Conservation (phyloP, 148 eudicot species). For the Diospyros lotus region DNA sequence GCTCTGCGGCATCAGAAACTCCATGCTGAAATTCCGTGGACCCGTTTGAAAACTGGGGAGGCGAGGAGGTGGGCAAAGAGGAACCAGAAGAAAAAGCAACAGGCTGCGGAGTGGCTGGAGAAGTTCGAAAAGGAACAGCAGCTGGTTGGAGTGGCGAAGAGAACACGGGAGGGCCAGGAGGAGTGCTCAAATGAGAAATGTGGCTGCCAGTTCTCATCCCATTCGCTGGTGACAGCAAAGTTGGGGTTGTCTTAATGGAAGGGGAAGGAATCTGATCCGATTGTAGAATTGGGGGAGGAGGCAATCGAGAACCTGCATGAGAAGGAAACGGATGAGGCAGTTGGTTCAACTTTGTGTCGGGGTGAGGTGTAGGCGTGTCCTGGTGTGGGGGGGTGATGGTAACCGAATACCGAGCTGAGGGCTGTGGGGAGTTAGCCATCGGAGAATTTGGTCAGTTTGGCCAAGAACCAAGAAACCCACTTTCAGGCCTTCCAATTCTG, state of each 20-base stretch:
- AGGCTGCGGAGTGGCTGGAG: conserved; percentile 92
- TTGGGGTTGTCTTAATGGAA: conserved; percentile 26
- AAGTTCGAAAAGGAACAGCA: conserved; percentile 84
- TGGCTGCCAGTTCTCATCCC: conserved; percentile 42
- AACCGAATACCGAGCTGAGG: conserved; percentile 23
- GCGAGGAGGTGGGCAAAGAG: conserved; percentile 63
- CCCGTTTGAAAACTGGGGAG: conserved; percentile 53
- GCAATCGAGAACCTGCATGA: conserved; percentile 30
- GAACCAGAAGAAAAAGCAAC: conserved; percentile 49
- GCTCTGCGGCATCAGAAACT: conserved; percentile 34
- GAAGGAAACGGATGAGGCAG: conserved; percentile 28
- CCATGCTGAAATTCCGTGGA: conserved; percentile 29
- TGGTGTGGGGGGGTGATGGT: conserved; percentile 23
- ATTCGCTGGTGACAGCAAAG: conserved; percentile 23
- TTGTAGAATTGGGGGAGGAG: conserved; percentile 36
- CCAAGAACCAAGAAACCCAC: conserved; percentile 6
- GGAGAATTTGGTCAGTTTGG: not conserved
- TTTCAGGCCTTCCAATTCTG: not conserved
- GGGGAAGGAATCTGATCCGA: conserved; percentile 43
- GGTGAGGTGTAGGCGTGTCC: conserved; percentile 11
- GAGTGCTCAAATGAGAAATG: conserved; percentile 71
- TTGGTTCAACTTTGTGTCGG: conserved; percentile 24
- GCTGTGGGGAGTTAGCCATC: conserved; percentile 32
- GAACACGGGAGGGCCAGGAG: conserved; percentile 89
- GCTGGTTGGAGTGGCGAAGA: conserved; percentile 84